A percentile compares a stretch with the other conserved stretches of the same genome.
These are phyloP conservation scores for Linum usitatissimum DNA, from an alignment of 345 rosid species.

Conservation along the genomic window DNA sequence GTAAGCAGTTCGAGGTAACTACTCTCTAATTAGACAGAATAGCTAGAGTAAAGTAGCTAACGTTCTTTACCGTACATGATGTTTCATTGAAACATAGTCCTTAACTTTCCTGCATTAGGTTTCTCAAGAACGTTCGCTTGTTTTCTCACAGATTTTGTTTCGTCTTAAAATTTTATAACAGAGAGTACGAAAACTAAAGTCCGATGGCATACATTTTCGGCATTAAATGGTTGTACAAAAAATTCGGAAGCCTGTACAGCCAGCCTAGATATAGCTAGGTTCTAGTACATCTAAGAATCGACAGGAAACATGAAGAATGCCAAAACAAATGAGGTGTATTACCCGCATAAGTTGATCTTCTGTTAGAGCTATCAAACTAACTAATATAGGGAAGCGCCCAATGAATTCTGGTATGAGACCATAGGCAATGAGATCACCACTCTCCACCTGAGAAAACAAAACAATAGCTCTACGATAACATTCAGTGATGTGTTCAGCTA, in stretches of 20 bases:
- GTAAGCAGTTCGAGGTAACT: neutral
- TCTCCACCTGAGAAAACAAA: slow-evolving; percentile 61
- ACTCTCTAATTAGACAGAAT: no score
- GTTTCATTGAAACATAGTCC: no score
- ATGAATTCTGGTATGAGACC: slow-evolving; percentile 98
- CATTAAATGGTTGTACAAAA: neutral
- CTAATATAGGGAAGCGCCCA: slow-evolving; percentile 88
- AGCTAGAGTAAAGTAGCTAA: no score
- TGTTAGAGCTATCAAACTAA: slow-evolving; percentile 78
- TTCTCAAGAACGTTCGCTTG: no score
- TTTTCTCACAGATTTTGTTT: no score
- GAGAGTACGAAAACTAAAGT: no score
- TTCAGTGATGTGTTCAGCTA: slow-evolving; percentile 5
- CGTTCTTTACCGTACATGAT: no score
- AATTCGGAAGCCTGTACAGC: neutral
- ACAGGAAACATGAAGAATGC: neutral
- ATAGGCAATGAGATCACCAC: slow-evolving; percentile 82
- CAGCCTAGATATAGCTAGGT: neutral
- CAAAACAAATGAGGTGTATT: slow-evolving; percentile 13
- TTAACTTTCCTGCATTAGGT: no score
- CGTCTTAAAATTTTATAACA: no score
- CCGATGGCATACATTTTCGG: no score
- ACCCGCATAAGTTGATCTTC: slow-evolving; percentile 91
- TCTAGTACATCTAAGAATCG: no score
- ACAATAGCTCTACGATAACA: slow-evolving; percentile 8